These are phyloP conservation scores for Eremomyces bilateralis DNA, from an alignment of 495 filamentous ascomycete genomes.

Conservation along the genomic window DNA sequence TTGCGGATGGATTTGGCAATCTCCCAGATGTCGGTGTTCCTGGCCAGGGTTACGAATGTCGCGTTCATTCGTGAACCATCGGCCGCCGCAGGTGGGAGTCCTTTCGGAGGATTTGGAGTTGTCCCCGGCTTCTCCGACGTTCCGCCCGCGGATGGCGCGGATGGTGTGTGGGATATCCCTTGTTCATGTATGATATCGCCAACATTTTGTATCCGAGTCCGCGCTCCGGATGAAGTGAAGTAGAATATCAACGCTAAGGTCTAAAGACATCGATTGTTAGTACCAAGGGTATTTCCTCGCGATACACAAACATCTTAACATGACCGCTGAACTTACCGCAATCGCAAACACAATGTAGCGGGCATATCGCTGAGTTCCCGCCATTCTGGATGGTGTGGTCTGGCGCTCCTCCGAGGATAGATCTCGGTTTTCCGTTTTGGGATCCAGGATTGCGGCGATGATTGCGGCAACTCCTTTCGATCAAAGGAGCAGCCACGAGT, in stretches of 20 bases:
- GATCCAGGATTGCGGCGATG: no score
- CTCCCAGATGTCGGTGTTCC: conserved; percentile 88
- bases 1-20: conserved; percentile 86
- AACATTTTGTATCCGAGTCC: conserved; percentile 5
- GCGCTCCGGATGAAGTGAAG: conserved; percentile 53
- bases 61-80: conserved; percentile 64
- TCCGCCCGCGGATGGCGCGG: background rate
- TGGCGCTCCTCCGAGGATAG: no score
- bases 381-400: no score
- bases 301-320: no score
- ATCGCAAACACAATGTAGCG: conserved; percentile 80
- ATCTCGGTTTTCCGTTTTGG: no score
- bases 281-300: no score
- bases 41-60: conserved; percentile 86
- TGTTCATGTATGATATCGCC: conserved; percentile 9
- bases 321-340: conserved; percentile 41
- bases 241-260: conserved; percentile 62
- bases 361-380: conserved; percentile 23
- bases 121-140: conserved; percentile 1
- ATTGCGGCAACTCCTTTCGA: no score
- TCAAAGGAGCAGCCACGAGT: no score
- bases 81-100: conserved; percentile 26
- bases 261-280: no score
- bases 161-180: background rate
- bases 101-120: conserved; percentile 15